phyloP scores from a whole-genome alignment of 2,329 filamentous ascomycete species.

The Macrophomina tecta region DNA sequence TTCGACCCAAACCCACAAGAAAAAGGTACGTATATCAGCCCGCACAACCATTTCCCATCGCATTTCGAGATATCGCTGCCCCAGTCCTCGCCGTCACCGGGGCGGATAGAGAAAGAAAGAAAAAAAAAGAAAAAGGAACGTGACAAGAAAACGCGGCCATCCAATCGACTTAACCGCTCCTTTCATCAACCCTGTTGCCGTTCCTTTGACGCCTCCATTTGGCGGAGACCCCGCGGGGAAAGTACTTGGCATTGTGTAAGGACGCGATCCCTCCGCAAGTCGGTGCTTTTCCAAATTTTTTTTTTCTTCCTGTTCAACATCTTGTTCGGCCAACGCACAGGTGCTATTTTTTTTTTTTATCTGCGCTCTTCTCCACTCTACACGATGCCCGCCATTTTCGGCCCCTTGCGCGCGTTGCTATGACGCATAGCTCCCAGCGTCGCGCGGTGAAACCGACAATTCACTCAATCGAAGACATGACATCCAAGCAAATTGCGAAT shows the following conservation, averaged over 20 bases:
- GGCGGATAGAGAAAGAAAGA: neutral
- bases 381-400: neutral
- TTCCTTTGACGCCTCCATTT: neutral
- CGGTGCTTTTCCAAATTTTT: constrained; percentile 19
- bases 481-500: neutral
- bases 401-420: neutral
- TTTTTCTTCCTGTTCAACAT: neutral
- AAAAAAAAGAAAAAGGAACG: neutral
- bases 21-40: neutral
- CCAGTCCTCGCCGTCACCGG: constrained; percentile 20
- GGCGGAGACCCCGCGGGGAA: constrained; percentile 26
- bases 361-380: constrained; percentile 2
- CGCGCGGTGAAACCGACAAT: neutral
- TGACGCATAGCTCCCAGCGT: neutral
- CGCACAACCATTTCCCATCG: neutral
- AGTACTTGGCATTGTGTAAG: constrained; percentile 15
- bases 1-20: neutral
- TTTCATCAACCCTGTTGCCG: neutral
- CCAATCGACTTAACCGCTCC: neutral
- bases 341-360: neutral
- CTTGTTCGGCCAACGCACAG: neutral
- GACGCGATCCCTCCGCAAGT: neutral
- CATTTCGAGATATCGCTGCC: neutral
- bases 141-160: neutral
- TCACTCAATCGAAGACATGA: neutral